A percentile compares a stretch with the other conserved stretches of the same genome.
Evolutionary conservation across 2,329 filamentous ascomycete genomes (phyloP).

Genomic region (Pseudopithomyces chartarum): DNA sequence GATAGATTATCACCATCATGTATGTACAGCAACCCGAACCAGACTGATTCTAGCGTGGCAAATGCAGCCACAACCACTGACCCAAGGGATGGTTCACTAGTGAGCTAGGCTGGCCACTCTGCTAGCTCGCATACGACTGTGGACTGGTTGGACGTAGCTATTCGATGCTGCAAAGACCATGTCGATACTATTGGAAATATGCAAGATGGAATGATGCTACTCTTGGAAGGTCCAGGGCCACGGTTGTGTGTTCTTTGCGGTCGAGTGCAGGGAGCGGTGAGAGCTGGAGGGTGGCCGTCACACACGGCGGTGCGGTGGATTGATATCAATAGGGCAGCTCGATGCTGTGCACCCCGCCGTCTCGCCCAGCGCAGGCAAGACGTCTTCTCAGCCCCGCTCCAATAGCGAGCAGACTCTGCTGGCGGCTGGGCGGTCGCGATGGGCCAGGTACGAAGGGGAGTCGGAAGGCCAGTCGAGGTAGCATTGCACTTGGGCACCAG

Average conservation of each 20-base stretch:
- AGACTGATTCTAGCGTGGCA: constrained; percentile 9
- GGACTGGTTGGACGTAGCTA: constrained; percentile 19
- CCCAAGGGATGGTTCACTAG: constrained; percentile 15
- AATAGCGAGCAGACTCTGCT: constrained; percentile 12
- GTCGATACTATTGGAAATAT: constrained; percentile 25
- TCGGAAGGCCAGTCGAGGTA: constrained; percentile 12
- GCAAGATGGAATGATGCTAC: constrained; percentile 5
- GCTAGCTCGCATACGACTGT: constrained; percentile 7
- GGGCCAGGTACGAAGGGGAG: constrained; percentile 23
- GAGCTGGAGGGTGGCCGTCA: constrained; percentile 27
- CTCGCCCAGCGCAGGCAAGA: neutral
- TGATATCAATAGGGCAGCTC: constrained; percentile 31
- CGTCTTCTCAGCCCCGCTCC: constrained; percentile 9
- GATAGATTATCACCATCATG: constrained; percentile 2
- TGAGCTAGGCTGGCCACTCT: constrained; percentile 4
- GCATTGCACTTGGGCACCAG: constrained; percentile 15
- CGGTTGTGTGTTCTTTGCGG: constrained; percentile 22
- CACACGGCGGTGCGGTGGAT: constrained; percentile 34
- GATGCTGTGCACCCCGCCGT: constrained; percentile 24
- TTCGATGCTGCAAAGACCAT: constrained; percentile 20
- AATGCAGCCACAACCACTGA: neutral
- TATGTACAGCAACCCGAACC: constrained; percentile 11
- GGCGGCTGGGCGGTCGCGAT: constrained; percentile 26
- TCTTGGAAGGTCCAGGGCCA: constrained; percentile 19
- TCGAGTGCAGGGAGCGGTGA: constrained; percentile 36